Base-by-base conservation (phyloP, 2,329 filamentous ascomycete species). In the Claviceps capensis region DNA sequence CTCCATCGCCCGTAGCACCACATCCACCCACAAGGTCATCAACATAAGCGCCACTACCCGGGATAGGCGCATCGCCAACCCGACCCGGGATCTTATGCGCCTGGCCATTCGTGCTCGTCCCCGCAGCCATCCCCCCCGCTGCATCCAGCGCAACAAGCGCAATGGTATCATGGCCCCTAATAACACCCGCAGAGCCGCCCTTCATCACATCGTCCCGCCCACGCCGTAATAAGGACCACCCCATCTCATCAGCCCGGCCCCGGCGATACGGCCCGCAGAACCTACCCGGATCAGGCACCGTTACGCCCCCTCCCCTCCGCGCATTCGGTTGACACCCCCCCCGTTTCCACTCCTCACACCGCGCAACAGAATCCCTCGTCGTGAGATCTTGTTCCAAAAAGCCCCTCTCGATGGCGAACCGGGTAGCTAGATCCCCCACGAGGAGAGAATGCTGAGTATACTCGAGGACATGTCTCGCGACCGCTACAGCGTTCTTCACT, bases 21-120 rank as follows among this genome's bases (percentile, higher is more conserved):
- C 76, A 79, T 0, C 72, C 76, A 1, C 76, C 76, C 1, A 76
- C 70, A 3, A 76, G 73, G 4, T 65, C 66, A 55, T 79, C 76
- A 3, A 75, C 76, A 56, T 79, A 79, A 1, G 74, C 75, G 2
- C 76, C 76, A 50, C 72, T 76, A 1, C 76, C 76, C 0, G 69
- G 66, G 49, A 79, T 78, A 3, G 76, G 76, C 0, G 74, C 76
- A 50, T 79, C 76, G 16, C 76, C 76, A 0, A 78, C 76, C 17
- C 76, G 70, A 0, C 76, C 76, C 1, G 76, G 76, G 0, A 79
- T 63, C 59, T 78, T 79, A 65, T 74, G 72, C 1, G 69, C 63
- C 7, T 74, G 74, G 48, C 76, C 76, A 55, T 79, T 79, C 2
- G 76, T 79, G 13, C 74, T 77, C 0, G 76, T 79, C 1, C 73